Conservation (phyloP, 345 rosid genomes). For the Gossypium rotundifolium region DNA sequence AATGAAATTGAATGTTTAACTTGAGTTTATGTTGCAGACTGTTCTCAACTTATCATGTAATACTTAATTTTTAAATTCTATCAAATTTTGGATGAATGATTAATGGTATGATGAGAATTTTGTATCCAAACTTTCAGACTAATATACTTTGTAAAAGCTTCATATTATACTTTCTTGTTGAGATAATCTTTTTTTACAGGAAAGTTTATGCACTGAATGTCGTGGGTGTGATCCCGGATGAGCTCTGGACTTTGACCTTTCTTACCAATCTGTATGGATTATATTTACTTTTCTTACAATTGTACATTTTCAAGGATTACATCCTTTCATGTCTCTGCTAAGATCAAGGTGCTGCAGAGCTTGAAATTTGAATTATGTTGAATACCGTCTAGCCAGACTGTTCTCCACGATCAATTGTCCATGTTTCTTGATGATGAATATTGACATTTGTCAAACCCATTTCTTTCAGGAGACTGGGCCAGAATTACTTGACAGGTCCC, state of each 20-base stretch:
- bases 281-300: neutral
- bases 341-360: neutral
- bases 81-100: neutral
- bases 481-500: constrained; percentile 44
- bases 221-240: constrained; percentile 41
- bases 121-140: neutral
- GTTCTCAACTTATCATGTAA: neutral
- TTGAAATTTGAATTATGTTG: neutral
- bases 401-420: neutral
- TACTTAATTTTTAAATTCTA: neutral
- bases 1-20: neutral
- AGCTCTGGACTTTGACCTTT: constrained; percentile 40
- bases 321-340: neutral
- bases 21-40: neutral
- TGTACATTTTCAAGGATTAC: neutral
- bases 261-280: constrained; percentile 40
- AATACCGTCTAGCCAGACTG: neutral
- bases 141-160: neutral
- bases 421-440: neutral
- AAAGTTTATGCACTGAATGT: constrained; percentile 29
- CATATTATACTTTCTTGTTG: neutral
- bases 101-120: neutral
- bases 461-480: constrained; percentile 37
- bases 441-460: neutral
- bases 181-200: constrained; percentile 21